Evolutionary conservation across 192 early-diverging fungal genomes (phyloP), one percentile per base, ranked within the genome.

Genomic region (Podila clonocystis): DNA sequence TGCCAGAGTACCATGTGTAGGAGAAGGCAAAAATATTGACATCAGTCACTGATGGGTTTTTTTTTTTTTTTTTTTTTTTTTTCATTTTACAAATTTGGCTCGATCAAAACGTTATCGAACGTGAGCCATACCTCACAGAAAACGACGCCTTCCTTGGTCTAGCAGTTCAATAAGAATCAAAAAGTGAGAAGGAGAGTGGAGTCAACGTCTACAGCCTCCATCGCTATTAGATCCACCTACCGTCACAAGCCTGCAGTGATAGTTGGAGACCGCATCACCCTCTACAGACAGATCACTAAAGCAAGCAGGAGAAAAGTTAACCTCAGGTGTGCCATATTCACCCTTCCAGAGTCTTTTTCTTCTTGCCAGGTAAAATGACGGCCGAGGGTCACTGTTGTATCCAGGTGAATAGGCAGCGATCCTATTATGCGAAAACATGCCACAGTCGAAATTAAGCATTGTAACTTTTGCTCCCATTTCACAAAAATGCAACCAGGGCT

Each of bases 91-190:
- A 45, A 17, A 17, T 2, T 45, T 15, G 15, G 4, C 41, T 45
- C 11, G 41, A 12, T 45, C 41, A 15, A 15, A 41, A n/a, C n/a
- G 52, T 19, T 6, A 31, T 30, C 17, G 11, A 19, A 17, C 13
- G 30, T 61, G 20, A 9, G 9, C 6, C 41, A 0, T 64, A 72
- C 76, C 70, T 79, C 66, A 52, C 70, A 79, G 15, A 79, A 50
- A 3, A 79, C 76, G 28, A 72, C 34, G 3, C 70, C 76, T 8
- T 31, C 26, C 26, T 65, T 41, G 38, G 36, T 79, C 76, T 79
- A 61, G 4, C 22, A 28, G 11, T 26, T 38, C 41, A 45, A 63
- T 22, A 26, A 29, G 0, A 36, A 26, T 7, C 55, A 58, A 45
- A 30, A 20, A 62, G 29, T 62, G 30, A 33, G 28, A 33, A 34